Base-by-base conservation (phyloP, 1,284 basidiomycete genomes). In the Phylloporus gajari region DNA sequence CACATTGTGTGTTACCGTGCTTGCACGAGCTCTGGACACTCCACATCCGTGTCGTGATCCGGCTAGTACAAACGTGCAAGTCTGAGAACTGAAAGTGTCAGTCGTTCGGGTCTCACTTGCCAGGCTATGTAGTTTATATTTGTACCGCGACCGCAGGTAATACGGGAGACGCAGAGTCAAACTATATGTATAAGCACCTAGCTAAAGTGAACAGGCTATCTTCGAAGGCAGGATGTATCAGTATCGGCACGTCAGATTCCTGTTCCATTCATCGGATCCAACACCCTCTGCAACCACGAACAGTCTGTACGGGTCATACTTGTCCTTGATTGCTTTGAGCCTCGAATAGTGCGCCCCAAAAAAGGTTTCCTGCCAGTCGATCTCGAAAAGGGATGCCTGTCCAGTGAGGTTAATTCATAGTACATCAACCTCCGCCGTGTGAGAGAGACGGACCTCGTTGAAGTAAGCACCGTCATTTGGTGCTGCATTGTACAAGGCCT, bases 401-500 rank as follows among this genome's bases (percentile, higher is more conserved):
- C 53, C 5, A 56, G 12, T 5, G 27, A 25, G 15, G 7, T 25
- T 12, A 12, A 7, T 56, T 17, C 7, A 30, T 56, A 15, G 17
- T 27, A 30, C 7, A 56, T 19, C 27, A 1, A 3, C 48, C 11
- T 27, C 17, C 53, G 17, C 30, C 27, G 3, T 17, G 19, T 17
- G 15, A 1, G 53, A 3, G 25, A 27, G 73, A 72, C 84, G 32
- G 27, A 84, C 86, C 82, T 88, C 86, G 69, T 88, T 86, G 65
- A 85, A 81, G 74, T 86, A 85, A 5, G 84, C 80, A 3, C 83
- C 85, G 27, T 84, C 81, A 27, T 81, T 77, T 3, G 83, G 81
- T 0, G 79, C 75, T 11, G 74, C 6, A 75, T 75, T 48, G 69
- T 76, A 38, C 72, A 74, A 67, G 19, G 67, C 74, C 15, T 78